Percentiles rank a stretch among this genome's conserved stretches.
phyloP scores from a whole-genome alignment of 306 rosid genomes.

The Neltuma alba region DNA sequence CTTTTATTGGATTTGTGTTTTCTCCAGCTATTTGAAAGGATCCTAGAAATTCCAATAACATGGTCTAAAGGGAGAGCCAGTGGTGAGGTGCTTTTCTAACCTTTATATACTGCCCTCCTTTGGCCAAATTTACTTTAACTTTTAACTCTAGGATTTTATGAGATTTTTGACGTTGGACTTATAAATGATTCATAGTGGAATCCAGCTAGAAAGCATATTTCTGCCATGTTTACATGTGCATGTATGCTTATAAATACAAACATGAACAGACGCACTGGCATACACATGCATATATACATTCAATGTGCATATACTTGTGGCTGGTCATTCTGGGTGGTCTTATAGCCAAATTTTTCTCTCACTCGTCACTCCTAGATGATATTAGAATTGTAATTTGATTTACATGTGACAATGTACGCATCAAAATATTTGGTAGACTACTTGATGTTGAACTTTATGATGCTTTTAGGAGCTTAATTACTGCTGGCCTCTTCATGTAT shows the following conservation, averaged over 20 bases:
- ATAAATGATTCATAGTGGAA: neutral
- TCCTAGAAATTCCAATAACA: constrained; percentile 82
- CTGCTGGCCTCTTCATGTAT: constrained; percentile 23
- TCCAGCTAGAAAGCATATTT: constrained; percentile 8
- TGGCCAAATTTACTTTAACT: neutral
- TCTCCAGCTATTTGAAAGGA: constrained; percentile 92
- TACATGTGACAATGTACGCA: too few relatives aligned
- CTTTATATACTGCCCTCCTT: constrained; percentile 7
- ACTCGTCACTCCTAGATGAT: too few relatives aligned
- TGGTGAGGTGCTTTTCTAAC: constrained; percentile 93
- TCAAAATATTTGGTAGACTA: constrained; percentile 3
- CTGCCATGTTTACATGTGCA: neutral
- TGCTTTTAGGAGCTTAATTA: neutral
- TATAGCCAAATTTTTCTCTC: too few relatives aligned
- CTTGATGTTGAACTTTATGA: constrained; percentile 13
- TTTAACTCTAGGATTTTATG: neutral
- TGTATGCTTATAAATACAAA: neutral
- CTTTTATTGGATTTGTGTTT: constrained; percentile 36
- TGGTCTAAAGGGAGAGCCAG: constrained; percentile 93
- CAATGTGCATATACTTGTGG: neutral
- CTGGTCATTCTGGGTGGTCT: neutral
- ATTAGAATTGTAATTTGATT: neutral
- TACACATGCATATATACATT: neutral
- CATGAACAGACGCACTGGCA: neutral
- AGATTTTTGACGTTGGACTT: neutral